Evolutionary conservation across 129 eudicot genomes (phyloP), one percentile per base, ranked within the genome.

Genomic region (Arctium lappa): DNA sequence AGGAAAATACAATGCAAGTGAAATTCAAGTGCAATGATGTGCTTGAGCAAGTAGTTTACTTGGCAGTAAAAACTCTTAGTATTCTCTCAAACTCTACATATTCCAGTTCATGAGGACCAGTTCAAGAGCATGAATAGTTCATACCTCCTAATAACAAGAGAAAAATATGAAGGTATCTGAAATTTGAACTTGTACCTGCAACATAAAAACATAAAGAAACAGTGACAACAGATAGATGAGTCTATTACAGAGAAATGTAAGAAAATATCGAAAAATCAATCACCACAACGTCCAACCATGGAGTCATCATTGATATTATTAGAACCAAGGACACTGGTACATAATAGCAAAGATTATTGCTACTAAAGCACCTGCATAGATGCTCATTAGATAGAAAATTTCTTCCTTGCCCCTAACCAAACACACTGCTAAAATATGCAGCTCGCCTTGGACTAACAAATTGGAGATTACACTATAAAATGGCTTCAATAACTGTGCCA

Each of bases 151-250:
- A 95, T 93, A 80, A 95, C 98, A 36, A 95, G 97, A 76, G 99
- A 96, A 86, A 96, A 93, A 86, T 96, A 96, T 13, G 97, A 91
- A 73, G 99, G 99, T 75, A 96, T 96, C 66, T 85, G 94, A 86
- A 96, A 96, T 81, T 96, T 96, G 89, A 93, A 96, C 81, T 93
- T 91, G 84, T 96, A 96, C 99, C 99, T 96, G 95, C 70, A 86
- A 81, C 8, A 69, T 1, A 60, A 48, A 69, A 44, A 63, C 69
- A 69, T n/a, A n/a, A 73, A 53, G 11, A 38, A 18, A 74, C 56
- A 10, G 8, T 27, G 60, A 39, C 37, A 78, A 44, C 32, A 60
- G 27, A 65, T 22, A 53, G n/a, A 53, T 29, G n/a, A 3, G 18
- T 36, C 69, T 8, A 34, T 12, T 4, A 1, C 16, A 11, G 33